Evolutionary conservation across 768 basidiomycete genomes (phyloP).

Genomic region (Gymnopilus dilepis): DNA sequence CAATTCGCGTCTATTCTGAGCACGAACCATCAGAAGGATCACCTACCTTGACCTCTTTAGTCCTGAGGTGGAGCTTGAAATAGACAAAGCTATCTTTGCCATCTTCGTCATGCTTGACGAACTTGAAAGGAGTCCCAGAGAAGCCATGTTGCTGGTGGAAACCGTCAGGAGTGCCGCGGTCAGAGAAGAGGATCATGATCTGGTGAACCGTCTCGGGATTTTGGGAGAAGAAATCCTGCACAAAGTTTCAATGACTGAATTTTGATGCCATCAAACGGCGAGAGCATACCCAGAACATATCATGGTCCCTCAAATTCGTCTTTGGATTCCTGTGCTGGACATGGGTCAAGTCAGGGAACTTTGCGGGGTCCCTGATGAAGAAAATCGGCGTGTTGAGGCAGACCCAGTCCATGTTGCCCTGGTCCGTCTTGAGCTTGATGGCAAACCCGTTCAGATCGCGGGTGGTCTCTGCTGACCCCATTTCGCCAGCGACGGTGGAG

Average conservation of each 20-base stretch:
- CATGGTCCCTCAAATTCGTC: constrained; percentile 87
- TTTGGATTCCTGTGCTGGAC: constrained; percentile 92
- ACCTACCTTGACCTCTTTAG: constrained; percentile 79
- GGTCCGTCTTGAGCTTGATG: constrained; percentile 84
- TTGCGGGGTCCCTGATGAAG: constrained; percentile 85
- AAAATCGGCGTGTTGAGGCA: constrained; percentile 93
- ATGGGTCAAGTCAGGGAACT: constrained; percentile 96
- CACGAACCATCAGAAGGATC: constrained; percentile 7
- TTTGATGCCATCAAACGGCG: neutral
- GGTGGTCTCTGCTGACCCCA: constrained; percentile 87
- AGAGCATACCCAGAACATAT: constrained; percentile 76
- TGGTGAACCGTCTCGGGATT: constrained; percentile 94
- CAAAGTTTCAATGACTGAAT: neutral
- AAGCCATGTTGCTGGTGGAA: constrained; percentile 90
- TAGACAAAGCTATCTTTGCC: constrained; percentile 88
- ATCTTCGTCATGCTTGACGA: constrained; percentile 84
- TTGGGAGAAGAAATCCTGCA: constrained; percentile 84
- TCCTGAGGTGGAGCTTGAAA: constrained; percentile 82
- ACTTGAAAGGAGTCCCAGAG: constrained; percentile 91
- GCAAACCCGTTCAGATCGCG: constrained; percentile 96
- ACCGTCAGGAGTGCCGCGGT: constrained; percentile 93
- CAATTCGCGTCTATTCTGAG: constrained; percentile 10
- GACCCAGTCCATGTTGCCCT: constrained; percentile 96
- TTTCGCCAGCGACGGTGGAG: constrained; percentile 91
- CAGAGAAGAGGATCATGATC: constrained; percentile 90